These are phyloP conservation scores for Fraxinus dipetala DNA, from an alignment of 305 asterid species.

Conservation along the genomic window DNA sequence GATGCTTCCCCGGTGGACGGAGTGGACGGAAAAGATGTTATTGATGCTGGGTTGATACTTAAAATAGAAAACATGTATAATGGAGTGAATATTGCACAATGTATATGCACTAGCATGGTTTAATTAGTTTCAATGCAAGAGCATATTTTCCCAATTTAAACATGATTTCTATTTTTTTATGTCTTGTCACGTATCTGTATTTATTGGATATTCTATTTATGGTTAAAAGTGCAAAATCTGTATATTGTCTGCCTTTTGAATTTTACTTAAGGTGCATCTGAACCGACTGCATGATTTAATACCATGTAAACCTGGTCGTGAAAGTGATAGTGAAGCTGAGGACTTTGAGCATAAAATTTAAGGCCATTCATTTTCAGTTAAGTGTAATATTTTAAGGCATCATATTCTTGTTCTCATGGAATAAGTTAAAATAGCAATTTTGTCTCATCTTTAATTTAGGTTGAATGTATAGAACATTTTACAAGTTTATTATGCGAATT, in stretches of 20 bases:
- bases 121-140: neutral
- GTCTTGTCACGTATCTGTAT: neutral
- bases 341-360: constrained; percentile 62
- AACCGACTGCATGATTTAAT: constrained; percentile 24
- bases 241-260: constrained; percentile 7
- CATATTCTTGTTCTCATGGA: too few relatives aligned
- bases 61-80: neutral
- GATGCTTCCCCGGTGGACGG: too few relatives aligned
- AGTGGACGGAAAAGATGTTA: neutral
- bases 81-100: neutral
- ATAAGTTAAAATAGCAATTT: neutral
- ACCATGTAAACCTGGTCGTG: constrained; percentile 67
- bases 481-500: too few relatives aligned
- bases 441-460: neutral
- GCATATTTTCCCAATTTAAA: neutral
- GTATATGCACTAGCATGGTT: neutral
- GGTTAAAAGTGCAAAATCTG: neutral
- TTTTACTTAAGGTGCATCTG: constrained; percentile 19
- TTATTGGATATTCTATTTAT: neutral
- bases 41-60: too few relatives aligned
- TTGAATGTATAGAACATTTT: too few relatives aligned
- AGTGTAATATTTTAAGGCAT: too few relatives aligned
- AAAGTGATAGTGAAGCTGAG: constrained; percentile 96
- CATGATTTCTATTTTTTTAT: neutral
- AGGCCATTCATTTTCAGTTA: neutral